Base-by-base conservation (phyloP, 2,329 filamentous ascomycete species). In the Talaromyces sp. region DNA sequence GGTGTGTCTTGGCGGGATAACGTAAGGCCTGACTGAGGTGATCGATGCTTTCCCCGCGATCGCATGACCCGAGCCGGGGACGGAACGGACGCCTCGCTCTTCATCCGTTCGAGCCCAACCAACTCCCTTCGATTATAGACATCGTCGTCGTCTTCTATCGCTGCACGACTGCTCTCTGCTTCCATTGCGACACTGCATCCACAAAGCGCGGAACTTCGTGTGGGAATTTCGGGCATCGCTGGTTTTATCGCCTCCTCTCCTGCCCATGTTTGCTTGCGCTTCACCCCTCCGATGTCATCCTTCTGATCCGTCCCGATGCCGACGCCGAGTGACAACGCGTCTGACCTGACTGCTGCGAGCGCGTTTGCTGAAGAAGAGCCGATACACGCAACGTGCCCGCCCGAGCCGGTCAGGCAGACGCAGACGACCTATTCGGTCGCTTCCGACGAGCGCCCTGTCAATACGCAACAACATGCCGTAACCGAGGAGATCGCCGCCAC, bases 351-450 rank as follows among this genome's bases (percentile, higher is more conserved):
- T 68, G 44, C 44, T 47, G 73, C 75, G 68, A 67, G 71, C 66
- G 75, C 75, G 70, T 78, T 77, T 73, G 73, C 71, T 71, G 77
- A 76, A 69, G 73, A 73, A 64, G 69, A 77, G 67, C 74, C 77
- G 66, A 59, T 62, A 69, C 81, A 75, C 69, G 72, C 77, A 57
- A 79, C 79, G 63, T 83, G 81, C 71, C 81, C 81, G n/a, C 80
- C 80, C 47, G 81, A 83, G 60, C 62, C 67, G 51, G 72, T 76
- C 63, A 69, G 74, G 60, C 63, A 70, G 36, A 55, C 55, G 56
- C 32, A 33, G 32, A 61, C 72, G 17, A 60, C 66, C 60, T 73
- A 73, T 72, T 72, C 69, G 67, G 69, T 70, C 56, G 70, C 71
- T 22, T 67, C 70, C 13, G 73, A 73, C 30, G 62, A 66, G 39